A percentile compares a stretch with the other conserved stretches of the same genome.
phyloP scores from a whole-genome alignment of 1,284 basidiomycete genomes.

The Leucoagaricus sp. region DNA sequence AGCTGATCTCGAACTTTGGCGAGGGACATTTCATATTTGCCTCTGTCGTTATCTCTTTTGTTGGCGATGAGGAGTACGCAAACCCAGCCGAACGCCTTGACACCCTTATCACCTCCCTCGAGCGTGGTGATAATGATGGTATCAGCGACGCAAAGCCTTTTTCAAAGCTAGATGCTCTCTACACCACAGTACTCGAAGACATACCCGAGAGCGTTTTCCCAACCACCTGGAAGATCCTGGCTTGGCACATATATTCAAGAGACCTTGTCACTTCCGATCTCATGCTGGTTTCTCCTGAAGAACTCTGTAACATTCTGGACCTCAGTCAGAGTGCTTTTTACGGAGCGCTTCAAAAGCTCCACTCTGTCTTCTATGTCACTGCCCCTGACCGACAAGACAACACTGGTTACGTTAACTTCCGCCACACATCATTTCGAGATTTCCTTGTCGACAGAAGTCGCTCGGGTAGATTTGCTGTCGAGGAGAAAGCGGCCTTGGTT shows the following conservation, averaged over 20 bases:
- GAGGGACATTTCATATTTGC: background rate
- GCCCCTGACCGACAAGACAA: background rate
- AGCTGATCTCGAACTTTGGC: background rate
- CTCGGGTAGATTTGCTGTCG: background rate
- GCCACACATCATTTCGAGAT: background rate
- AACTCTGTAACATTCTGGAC: background rate
- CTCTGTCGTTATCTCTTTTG: background rate
- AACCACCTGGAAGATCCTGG: background rate
- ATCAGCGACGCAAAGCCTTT: background rate
- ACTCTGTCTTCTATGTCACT: background rate
- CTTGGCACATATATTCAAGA: background rate
- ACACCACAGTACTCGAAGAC: background rate
- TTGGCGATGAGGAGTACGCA: background rate
- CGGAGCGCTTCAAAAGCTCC: background rate
- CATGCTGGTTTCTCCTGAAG: background rate
- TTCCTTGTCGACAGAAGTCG: background rate
- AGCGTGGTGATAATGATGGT: background rate
- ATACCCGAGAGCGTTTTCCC: background rate
- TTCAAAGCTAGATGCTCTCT: slow-evolving; percentile 2
- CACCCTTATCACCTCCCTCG: background rate
- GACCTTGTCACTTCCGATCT: too few species aligned
- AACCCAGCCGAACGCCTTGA: background rate
- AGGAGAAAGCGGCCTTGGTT: background rate
- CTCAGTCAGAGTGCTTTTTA: background rate
- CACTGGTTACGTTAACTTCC: background rate